A percentile compares a stretch with the other conserved stretches of the same genome.
Evolutionary conservation across 164 flowering plant species (phyloP).

Genomic region (Dillenia turbinata): DNA sequence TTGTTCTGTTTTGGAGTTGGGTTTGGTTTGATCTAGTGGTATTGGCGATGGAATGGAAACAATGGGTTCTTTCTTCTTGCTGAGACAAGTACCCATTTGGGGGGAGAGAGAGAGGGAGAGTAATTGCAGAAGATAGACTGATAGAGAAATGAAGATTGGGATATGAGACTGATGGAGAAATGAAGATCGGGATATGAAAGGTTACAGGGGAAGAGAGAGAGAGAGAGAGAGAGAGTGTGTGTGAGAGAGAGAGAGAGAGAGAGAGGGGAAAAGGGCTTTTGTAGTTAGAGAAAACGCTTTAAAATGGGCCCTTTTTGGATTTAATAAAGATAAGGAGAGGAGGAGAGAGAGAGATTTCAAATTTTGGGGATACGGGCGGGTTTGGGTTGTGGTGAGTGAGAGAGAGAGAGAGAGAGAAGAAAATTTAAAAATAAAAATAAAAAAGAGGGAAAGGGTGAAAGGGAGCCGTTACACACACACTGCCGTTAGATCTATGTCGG

Average conservation of each 20-base stretch:
- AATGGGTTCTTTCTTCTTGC: slow-evolving; percentile 46
- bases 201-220: background rate
- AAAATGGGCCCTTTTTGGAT: background rate
- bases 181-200: background rate
- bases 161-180: slow-evolving; percentile 1
- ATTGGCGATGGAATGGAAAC: slow-evolving; percentile 9
- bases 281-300: background rate
- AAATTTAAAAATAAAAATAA: too few relatives aligned
- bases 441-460: too few relatives aligned
- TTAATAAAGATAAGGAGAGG: background rate
- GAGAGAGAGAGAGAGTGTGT: background rate
- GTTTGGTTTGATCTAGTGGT: slow-evolving; percentile 6
- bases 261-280: background rate
- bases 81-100: slow-evolving; percentile 67
- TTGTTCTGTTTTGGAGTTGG: background rate
- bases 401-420: too few relatives aligned
- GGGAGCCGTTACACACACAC: too few relatives aligned
- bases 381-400: background rate
- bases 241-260: too few relatives aligned
- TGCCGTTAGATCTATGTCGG: too few relatives aligned
- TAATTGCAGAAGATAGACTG: background rate
- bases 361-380: slow-evolving; percentile 9
- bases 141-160: slow-evolving; percentile 5
- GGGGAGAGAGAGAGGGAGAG: background rate
- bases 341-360: slow-evolving; percentile 12